Evolutionary conservation across 768 basidiomycete genomes (phyloP).

Genomic region (Boletellus emodensis): DNA sequence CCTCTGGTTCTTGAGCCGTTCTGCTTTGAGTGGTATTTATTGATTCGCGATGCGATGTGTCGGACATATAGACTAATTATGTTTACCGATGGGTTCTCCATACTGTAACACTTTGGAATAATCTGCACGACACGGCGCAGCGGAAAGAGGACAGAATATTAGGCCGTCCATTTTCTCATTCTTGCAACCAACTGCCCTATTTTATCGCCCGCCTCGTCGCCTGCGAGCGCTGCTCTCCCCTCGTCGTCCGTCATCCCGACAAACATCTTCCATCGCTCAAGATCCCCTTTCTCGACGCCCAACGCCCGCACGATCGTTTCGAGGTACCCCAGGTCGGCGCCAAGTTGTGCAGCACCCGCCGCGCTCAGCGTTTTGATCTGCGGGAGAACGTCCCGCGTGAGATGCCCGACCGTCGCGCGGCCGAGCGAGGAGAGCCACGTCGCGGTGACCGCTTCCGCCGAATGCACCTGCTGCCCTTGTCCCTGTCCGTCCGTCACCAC

Average conservation of each 20-base stretch:
- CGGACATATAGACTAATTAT: neutral
- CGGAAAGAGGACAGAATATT: neutral
- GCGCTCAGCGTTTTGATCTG: slow-evolving; percentile 57
- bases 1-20: slow-evolving; percentile 14
- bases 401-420: slow-evolving; percentile 67
- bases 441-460: slow-evolving; percentile 78
- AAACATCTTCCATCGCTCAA: slow-evolving; percentile 77
- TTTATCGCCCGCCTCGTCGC: slow-evolving; percentile 19
- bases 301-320: slow-evolving; percentile 87
- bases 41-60: slow-evolving; percentile 1
- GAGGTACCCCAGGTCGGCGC: slow-evolving; percentile 84
- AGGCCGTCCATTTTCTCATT: slow-evolving; percentile 31
- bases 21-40: slow-evolving; percentile 17
- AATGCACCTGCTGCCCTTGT: slow-evolving; percentile 21
- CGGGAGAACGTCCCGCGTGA: slow-evolving; percentile 70
- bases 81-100: neutral
- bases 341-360: slow-evolving; percentile 77
- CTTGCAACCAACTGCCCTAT: slow-evolving; percentile 22
- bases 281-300: slow-evolving; percentile 78
- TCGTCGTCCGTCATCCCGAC: slow-evolving; percentile 56
- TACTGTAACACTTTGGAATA: slow-evolving; percentile 9
- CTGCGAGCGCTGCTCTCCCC: slow-evolving; percentile 21
- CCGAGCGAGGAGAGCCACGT: slow-evolving; percentile 94
- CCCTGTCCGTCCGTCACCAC: neutral
- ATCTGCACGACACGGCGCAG: neutral